phyloP scores from a whole-genome alignment of 805 yeast genomes.

The Grigorovia transvaalensis region DNA sequence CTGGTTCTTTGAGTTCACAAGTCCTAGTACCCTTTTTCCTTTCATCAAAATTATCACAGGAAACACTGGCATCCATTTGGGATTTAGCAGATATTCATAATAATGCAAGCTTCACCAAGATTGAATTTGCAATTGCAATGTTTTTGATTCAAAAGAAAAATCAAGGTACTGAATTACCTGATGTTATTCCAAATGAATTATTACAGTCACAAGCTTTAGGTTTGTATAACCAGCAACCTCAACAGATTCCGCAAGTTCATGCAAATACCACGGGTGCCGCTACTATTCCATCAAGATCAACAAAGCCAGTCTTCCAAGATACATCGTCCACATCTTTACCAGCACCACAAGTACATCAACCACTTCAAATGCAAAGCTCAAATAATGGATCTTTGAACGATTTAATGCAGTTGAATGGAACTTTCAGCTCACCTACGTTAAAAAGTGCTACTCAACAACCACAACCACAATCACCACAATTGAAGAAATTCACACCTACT shows the following conservation, averaged over 20 bases:
- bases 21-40: constrained; percentile 83
- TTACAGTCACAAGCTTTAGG: constrained; percentile 30
- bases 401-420: constrained; percentile 47
- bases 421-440: constrained; percentile 35
- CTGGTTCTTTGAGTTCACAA: constrained; percentile 59
- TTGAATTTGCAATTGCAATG: constrained; percentile 90
- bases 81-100: constrained; percentile 86
- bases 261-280: constrained; percentile 12
- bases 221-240: constrained; percentile 12
- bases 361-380: constrained; percentile 11
- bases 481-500: constrained; percentile 59
- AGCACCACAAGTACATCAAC: constrained; percentile 5
- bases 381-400: constrained; percentile 52
- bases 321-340: constrained; percentile 4
- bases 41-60: constrained; percentile 79
- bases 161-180: constrained; percentile 70
- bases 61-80: constrained; percentile 83
- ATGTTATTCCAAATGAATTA: constrained; percentile 60
- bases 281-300: constrained; percentile 30
- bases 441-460: constrained; percentile 3
- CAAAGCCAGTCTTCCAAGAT: constrained; percentile 28
- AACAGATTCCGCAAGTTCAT: constrained; percentile 1
- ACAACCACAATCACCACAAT: constrained; percentile 13
- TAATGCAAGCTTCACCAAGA: constrained; percentile 66
- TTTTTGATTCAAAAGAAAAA: constrained; percentile 78